These are phyloP conservation scores for Claviceps citrina DNA, from an alignment of 2,329 filamentous ascomycete genomes.

Conservation along the genomic window DNA sequence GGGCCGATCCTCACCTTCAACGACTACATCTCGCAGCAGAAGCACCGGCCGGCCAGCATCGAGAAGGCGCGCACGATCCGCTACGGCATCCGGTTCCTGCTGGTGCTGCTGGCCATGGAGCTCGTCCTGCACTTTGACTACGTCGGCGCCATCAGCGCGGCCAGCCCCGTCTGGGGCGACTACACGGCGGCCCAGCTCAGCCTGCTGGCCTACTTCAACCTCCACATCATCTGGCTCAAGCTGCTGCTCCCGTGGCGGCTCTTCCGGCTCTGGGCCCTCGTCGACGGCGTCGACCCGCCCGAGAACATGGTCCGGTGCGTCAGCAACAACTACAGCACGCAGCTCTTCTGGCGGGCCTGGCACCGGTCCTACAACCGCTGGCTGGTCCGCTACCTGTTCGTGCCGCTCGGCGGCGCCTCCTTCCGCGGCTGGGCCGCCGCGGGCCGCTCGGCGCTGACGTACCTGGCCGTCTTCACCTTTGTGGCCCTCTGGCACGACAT, in stretches of 20 bases:
- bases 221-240: constrained; percentile 96
- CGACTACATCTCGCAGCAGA: constrained; percentile 81
- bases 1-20: constrained; percentile 96
- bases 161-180: constrained; percentile 59
- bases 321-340: constrained; percentile 80
- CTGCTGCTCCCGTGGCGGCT: constrained; percentile 94
- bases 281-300: constrained; percentile 84
- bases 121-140: constrained; percentile 84
- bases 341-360: constrained; percentile 93
- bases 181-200: constrained; percentile 81
- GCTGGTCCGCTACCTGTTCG: constrained; percentile 84
- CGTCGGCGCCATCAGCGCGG: constrained; percentile 78
- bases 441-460: constrained; percentile 54
- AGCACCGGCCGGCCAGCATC: constrained; percentile 58
- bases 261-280: constrained; percentile 87
- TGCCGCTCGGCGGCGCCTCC: constrained; percentile 66
- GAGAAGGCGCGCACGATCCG: constrained; percentile 54
- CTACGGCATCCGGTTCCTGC: constrained; percentile 68
- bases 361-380: constrained; percentile 91
- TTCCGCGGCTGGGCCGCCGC: constrained; percentile 29
- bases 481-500: constrained; percentile 98
- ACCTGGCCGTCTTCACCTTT: constrained; percentile 81
- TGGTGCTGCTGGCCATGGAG: constrained; percentile 79
- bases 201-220: constrained; percentile 87
- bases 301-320: constrained; percentile 98